Evolutionary conservation across 2,329 filamentous ascomycete genomes (phyloP).

Genomic region (Volutella citrinella): DNA sequence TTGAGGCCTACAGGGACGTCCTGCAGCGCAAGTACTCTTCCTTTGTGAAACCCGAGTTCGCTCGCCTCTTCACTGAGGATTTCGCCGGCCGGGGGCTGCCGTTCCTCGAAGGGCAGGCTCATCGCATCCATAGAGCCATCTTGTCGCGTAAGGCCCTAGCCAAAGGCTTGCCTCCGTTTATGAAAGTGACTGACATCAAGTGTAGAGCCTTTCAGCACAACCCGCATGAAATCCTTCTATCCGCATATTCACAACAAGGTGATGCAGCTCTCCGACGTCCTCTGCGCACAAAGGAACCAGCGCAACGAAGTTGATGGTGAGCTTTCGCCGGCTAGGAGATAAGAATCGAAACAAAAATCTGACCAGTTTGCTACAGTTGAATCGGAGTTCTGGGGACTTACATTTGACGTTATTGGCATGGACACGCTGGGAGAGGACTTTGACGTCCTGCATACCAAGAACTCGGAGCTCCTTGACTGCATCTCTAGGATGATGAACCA

Average conservation of each 20-base stretch:
- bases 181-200: no score
- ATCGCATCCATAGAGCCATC: constrained; percentile 32
- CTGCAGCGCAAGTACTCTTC: constrained; percentile 23
- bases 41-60: constrained; percentile 26
- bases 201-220: constrained; percentile 33
- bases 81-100: constrained; percentile 31
- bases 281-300: constrained; percentile 15
- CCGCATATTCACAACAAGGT: constrained; percentile 34
- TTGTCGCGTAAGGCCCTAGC: constrained; percentile 24
- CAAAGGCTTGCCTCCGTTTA: no score
- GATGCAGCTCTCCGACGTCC: constrained; percentile 22
- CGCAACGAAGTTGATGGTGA: constrained; percentile 16
- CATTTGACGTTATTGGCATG: constrained; percentile 33
- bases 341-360: no score
- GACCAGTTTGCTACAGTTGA: no score
- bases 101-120: constrained; percentile 33
- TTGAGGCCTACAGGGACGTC: constrained; percentile 24
- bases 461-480: constrained; percentile 21
- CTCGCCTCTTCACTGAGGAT: constrained; percentile 22
- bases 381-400: constrained; percentile 28
- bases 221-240: constrained; percentile 25
- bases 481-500: constrained; percentile 25
- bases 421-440: constrained; percentile 34
- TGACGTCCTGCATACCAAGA: constrained; percentile 26
- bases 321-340: no score